Base-by-base conservation (phyloP, 768 basidiomycete species). In the Dacryopinax primogenitus region DNA sequence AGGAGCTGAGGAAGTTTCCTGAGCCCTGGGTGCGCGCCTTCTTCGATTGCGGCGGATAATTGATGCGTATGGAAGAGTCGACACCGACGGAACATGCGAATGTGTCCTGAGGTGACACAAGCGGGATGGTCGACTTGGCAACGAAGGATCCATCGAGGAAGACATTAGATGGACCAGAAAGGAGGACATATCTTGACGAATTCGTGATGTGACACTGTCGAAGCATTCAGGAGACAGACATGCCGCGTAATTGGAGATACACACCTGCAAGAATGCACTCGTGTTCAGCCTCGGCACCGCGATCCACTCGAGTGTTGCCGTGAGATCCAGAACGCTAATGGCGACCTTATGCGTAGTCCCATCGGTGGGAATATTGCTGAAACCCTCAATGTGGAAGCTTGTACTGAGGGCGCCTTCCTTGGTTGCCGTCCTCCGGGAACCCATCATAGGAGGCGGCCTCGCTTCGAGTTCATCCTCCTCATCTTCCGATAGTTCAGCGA, bases 141-240 rank as follows among this genome's bases (percentile, higher is more conserved):
- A 84, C 82, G 70, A 79, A 83, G 62, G 77, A 77, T 65, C 83
- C 82, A 68, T 85, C 80, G 65, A 84, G 70, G 69, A 84, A 82
- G 28, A 85, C 80, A 65, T 73, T 79, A 37, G 83, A 80, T 0
- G 77, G 74, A 0, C 84, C 85, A 7, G 81, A 75, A 1, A 86
- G 77, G 32, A 86, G 74, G 30, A 79, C 75, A 67, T 83, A 83
- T 63, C 82, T 81, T 70, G 81, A 83, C 45, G 77, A 81, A 68
- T 86, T 86, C 72, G 80, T 80, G 63, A 85, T 79, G 66, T 76
- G 72, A 66, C 78, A 81, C 79, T 82, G 62, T 11, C 69, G 64
- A 66, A 58, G 13, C 9, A 58, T 2, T 23, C 26, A 6, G 32
- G 11, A 13, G 4, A 3, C 26, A 58, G 51, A 32, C 26, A 58